phyloP scores from a whole-genome alignment of 1,139 yeast species.

The Pichia sp. region DNA sequence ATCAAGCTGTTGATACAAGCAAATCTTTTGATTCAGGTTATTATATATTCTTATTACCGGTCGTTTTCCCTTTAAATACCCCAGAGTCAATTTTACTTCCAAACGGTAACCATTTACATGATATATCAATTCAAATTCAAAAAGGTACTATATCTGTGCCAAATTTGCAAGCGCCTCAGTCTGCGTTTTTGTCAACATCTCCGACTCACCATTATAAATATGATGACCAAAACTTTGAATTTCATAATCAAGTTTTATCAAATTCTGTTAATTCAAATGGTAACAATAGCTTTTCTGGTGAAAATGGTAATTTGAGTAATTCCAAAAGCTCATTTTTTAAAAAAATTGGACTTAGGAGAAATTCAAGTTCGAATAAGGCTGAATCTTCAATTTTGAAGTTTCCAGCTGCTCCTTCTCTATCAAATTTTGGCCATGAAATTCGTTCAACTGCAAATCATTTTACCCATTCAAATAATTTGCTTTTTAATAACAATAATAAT shows the following conservation, averaged over 20 bases:
- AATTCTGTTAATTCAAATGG: not conserved
- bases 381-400: constrained; percentile 2
- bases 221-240: constrained; percentile 15
- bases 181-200: constrained; percentile 28
- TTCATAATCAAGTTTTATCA: not conserved
- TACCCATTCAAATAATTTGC: too few species aligned
- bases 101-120: constrained; percentile 41
- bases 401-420: constrained; percentile 6
- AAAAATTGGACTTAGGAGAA: constrained; percentile 20
- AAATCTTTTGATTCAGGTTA: constrained; percentile 55
- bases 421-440: not conserved
- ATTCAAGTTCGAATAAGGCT: constrained; percentile 5
- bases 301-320: not conserved
- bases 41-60: constrained; percentile 71
- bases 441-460: not conserved
- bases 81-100: constrained; percentile 68
- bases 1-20: constrained; percentile 24
- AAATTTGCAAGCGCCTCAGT: constrained; percentile 27
- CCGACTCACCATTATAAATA: constrained; percentile 25
- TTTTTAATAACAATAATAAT: too few species aligned
- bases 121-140: constrained; percentile 26
- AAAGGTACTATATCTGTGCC: constrained; percentile 23
- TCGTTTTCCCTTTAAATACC: constrained; percentile 60
- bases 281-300: too few species aligned
- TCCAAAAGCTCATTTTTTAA: constrained; percentile 18